Conservation (phyloP, 352 stramenopile genomes). For the Lagenidium sp. region DNA sequence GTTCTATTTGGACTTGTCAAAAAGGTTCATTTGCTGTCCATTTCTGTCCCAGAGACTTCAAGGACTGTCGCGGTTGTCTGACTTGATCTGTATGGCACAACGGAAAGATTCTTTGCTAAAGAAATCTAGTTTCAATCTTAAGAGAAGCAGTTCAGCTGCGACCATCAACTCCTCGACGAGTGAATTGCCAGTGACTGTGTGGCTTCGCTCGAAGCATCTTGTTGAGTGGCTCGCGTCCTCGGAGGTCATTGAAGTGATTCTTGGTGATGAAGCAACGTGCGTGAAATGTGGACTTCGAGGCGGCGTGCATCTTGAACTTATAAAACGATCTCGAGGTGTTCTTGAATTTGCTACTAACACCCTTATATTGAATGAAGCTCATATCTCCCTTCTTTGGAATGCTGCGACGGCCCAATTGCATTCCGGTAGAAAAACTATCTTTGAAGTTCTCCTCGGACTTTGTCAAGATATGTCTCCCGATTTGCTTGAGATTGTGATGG, state of each 20-base stretch:
- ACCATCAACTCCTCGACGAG: too few species aligned
- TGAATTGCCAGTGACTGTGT: too few species aligned
- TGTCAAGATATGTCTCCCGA: conserved; percentile 59
- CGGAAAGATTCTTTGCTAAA: conserved; percentile 51
- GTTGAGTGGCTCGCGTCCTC: conserved; percentile 74
- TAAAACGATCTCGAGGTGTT: conserved; percentile 67
- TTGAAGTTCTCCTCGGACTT: conserved; percentile 65
- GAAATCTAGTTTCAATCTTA: conserved; percentile 46
- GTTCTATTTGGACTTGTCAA: conserved; percentile 78
- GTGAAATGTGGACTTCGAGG: conserved; percentile 63
- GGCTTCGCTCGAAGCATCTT: conserved; percentile 64
- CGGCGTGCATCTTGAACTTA: conserved; percentile 71
- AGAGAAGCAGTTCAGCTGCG: conserved; percentile 12
- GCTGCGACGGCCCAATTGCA: conserved; percentile 54
- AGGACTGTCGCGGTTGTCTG: conserved; percentile 59
- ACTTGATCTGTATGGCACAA: conserved; percentile 74
- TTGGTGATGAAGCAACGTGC: conserved; percentile 60
- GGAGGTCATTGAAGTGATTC: conserved; percentile 73
- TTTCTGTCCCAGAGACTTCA: conserved; percentile 68
- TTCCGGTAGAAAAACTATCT: conserved; percentile 56
- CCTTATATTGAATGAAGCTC: conserved; percentile 44
- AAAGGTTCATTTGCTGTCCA: conserved; percentile 82
- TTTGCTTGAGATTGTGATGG: conserved; percentile 66
- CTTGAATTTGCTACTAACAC: conserved; percentile 57
- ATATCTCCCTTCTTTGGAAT: conserved; percentile 73